Percentiles rank a stretch among this genome's conserved stretches.
Conservation (phyloP, 2,329 filamentous ascomycete species). For the Aureobasidium mangrovei region DNA sequence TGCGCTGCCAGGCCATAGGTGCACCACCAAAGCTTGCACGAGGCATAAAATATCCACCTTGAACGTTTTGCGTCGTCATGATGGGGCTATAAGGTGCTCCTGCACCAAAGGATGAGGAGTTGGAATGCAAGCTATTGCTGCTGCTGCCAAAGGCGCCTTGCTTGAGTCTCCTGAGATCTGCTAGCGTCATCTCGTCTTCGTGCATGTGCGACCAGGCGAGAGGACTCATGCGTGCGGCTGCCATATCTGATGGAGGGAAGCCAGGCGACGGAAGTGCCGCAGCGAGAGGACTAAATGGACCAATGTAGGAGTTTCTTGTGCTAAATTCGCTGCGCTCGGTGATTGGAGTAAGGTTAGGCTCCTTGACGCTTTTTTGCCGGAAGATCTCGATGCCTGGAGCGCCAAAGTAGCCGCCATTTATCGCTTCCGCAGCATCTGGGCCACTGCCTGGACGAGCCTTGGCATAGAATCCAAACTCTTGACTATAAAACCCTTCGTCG, state of each 20-base stretch:
- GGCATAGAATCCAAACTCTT: constrained; percentile 95
- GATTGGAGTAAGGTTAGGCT: constrained; percentile 91
- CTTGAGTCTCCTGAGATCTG: constrained; percentile 11
- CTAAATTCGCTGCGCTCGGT: constrained; percentile 95
- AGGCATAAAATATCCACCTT: constrained; percentile 11
- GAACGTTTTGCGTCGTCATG: not conserved
- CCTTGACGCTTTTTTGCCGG: constrained; percentile 67
- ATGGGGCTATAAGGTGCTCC: constrained; percentile 2
- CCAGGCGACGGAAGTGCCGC: constrained; percentile 10
- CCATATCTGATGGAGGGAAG: constrained; percentile 3
- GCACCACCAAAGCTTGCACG: constrained; percentile 8
- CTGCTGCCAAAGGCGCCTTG: constrained; percentile 12
- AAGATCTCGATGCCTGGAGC: constrained; percentile 56
- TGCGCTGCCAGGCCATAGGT: constrained; percentile 22
- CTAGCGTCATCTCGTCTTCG: constrained; percentile 16
- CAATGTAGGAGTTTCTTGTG: constrained; percentile 79
- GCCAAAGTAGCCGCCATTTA: constrained; percentile 84
- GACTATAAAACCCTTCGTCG: constrained; percentile 86
- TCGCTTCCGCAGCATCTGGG: constrained; percentile 48
- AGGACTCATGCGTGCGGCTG: constrained; percentile 13
- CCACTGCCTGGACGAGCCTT: constrained; percentile 34
- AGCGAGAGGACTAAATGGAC: constrained; percentile 14
- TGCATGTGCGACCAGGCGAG: constrained; percentile 14
- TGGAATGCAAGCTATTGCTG: constrained; percentile 12
- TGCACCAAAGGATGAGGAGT: constrained; percentile 4